Evolutionary conservation across 23 red algal species (phyloP), one percentile per base, ranked within the genome.

Genomic region (Gracilaria vermiculophylla): DNA sequence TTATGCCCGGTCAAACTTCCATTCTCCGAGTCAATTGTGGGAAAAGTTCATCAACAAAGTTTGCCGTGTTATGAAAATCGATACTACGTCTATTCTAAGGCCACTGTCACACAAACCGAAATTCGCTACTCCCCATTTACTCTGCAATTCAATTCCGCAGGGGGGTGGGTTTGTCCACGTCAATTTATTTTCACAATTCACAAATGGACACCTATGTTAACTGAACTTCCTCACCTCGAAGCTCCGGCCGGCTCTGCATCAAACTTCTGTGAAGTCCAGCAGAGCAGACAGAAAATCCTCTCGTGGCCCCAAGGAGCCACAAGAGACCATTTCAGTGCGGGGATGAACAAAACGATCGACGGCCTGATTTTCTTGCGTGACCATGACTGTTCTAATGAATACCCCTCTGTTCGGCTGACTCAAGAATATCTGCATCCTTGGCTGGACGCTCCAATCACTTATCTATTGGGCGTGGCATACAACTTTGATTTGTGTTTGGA

Each of bases 401-500:
- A 29, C 11, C 37, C 13, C 1, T 3, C 1, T 23, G 0, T 20
- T 9, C 15, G 37, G 2, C 47, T 48, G 19, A 9, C 8, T 28
- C 37, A 73, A 47, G 67, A 73, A 28, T 36, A 73, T 73, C 20
- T 73, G 40, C 1, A 73, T 73, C 37, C 20, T 1, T 73, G 67
- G 67, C 47, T 73, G 67, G 20, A 73, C 2, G 42, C 7, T 37
- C 67, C 67, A 12, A 13, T 73, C 14, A 34, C 42, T 23, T 48
- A 73, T 14, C 47, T 73, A 40, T 20, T 44, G 1, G 35, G 67
- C 15, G 36, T 42, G 39, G 67, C 67, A 12, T 73, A 45, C 40
- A 73, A 73, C 67, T 45, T 73, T 73, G 67, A 32, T 4, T 5
- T 48, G 37, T 73, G 58, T 17, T 64, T 64, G 58, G 29, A 64